A percentile compares a stretch with the other conserved stretches of the same genome.
These are phyloP conservation scores for Citrullus mucosospermus DNA, from an alignment of 306 rosid species.

Conservation along the genomic window DNA sequence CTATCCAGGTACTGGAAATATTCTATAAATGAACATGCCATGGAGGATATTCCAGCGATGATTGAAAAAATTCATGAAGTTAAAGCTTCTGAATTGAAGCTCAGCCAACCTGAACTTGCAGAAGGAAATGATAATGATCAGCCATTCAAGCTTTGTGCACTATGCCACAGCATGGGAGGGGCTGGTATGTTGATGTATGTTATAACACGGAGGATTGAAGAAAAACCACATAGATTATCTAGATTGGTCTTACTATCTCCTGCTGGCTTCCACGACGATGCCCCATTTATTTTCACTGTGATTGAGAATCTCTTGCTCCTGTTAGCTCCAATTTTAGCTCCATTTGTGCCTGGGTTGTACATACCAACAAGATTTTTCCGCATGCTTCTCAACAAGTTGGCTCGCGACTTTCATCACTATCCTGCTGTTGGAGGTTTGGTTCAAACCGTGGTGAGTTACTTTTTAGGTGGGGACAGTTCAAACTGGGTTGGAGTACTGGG, in stretches of 20 bases:
- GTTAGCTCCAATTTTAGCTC: conserved; percentile 53
- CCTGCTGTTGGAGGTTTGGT: conserved; percentile 93
- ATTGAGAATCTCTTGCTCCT: conserved; percentile 37
- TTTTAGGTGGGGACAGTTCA: conserved; percentile 90
- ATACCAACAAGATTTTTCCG: conserved; percentile 88
- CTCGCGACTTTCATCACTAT: conserved; percentile 74
- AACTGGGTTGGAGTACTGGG: conserved; percentile 92
- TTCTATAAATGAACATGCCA: conserved; percentile 87
- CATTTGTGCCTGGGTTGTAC: conserved; percentile 63
- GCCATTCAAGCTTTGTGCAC: conserved; percentile 71
- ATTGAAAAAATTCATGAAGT: conserved; percentile 76
- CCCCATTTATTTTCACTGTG: conserved; percentile 42
- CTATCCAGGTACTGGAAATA: conserved; percentile 77
- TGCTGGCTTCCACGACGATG: conserved; percentile 84
- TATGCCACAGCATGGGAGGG: conserved; percentile 89
- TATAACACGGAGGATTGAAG: conserved; percentile 46
- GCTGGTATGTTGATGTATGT: conserved; percentile 67
- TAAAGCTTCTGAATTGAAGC: conserved; percentile 59
- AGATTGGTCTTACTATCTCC: conserved; percentile 75
- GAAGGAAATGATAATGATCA: conserved; percentile 50
- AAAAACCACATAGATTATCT: conserved; percentile 77
- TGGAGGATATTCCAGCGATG: conserved; percentile 86
- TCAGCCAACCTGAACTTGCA: conserved; percentile 44
- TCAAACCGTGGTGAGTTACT: conserved; percentile 77
- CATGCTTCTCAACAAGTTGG: conserved; percentile 82